Conservation (phyloP, 1,139 yeast species). For the Lodderomyces beijingensis region DNA sequence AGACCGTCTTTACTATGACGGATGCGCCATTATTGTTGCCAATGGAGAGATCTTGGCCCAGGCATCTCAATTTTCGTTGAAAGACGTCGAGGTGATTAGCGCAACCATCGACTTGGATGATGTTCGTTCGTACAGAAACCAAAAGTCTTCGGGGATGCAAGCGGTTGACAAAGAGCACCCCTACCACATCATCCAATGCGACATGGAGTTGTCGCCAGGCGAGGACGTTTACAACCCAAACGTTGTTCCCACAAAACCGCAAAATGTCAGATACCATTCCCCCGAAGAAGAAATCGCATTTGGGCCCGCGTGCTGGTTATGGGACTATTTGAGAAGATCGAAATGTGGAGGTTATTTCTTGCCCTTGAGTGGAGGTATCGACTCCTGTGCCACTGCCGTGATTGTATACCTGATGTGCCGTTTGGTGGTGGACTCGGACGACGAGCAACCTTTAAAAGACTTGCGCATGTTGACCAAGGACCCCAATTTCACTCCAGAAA, state of each 20-base stretch:
- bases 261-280: slow-evolving; percentile 56
- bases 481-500: slow-evolving; percentile 59
- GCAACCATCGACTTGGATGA: slow-evolving; percentile 94
- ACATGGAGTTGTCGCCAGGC: slow-evolving; percentile 58
- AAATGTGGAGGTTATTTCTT: slow-evolving; percentile 86
- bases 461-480: slow-evolving; percentile 58
- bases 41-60: slow-evolving; percentile 92
- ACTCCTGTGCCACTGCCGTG: slow-evolving; percentile 94
- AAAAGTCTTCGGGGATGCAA: slow-evolving; percentile 79
- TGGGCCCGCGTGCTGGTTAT: slow-evolving; percentile 99
- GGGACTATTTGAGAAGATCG: slow-evolving; percentile 95
- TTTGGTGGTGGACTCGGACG: slow-evolving; percentile 62
- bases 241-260: slow-evolving; percentile 55
- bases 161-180: slow-evolving; percentile 47
- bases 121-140: slow-evolving; percentile 75
- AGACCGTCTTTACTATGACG: slow-evolving; percentile 93
- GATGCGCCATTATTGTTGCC: slow-evolving; percentile 89
- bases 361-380: slow-evolving; percentile 96
- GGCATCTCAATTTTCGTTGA: slow-evolving; percentile 81
- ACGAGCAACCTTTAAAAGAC: slow-evolving; percentile 68
- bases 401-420: slow-evolving; percentile 94
- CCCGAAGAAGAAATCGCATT: slow-evolving; percentile 96
- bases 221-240: slow-evolving; percentile 55
- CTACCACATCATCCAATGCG: slow-evolving; percentile 60
- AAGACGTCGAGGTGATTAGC: slow-evolving; percentile 87